A percentile compares a stretch with the other conserved stretches of the same genome.
These are phyloP conservation scores for Linnemannia zychae DNA, from an alignment of 192 early-diverging fungal species.

Conservation along the genomic window DNA sequence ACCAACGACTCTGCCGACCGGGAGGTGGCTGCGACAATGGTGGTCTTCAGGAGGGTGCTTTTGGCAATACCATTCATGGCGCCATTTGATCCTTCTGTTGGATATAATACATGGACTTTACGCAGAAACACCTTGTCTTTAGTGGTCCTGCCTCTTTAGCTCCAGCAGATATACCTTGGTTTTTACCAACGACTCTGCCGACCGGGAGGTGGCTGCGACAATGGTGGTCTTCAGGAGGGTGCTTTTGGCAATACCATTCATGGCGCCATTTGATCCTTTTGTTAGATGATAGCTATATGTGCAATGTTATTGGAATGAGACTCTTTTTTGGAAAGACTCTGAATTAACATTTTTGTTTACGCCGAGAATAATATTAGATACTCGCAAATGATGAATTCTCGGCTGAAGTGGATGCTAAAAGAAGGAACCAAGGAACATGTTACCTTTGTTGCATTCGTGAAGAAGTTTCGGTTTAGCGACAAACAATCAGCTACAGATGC, in stretches of 20 bases:
- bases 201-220: slow-evolving; percentile 4
- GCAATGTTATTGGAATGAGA: neutral
- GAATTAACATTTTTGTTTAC: neutral
- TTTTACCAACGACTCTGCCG: slow-evolving; percentile 1
- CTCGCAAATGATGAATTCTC: neutral
- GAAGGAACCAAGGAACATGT: no score
- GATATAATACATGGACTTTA: neutral
- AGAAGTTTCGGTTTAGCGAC: neutral
- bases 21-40: slow-evolving; percentile 1
- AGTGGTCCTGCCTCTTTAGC: slow-evolving; percentile 5
- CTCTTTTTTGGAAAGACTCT: slow-evolving; percentile 6
- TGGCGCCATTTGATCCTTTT: slow-evolving; percentile 4
- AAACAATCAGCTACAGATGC: neutral
- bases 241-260: neutral
- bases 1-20: slow-evolving; percentile 11
- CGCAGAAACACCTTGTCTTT: slow-evolving; percentile 10
- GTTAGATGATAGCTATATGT: slow-evolving; percentile 1
- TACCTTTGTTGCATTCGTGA: no score
- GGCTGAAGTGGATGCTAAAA: no score
- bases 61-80: neutral
- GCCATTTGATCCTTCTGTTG: slow-evolving; percentile 10
- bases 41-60: neutral
- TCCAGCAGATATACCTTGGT: slow-evolving; percentile 10
- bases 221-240: neutral
- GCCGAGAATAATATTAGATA: neutral